A percentile compares a stretch with the other conserved stretches of the same genome.
These are phyloP conservation scores for Sphagnum contortum DNA, from an alignment of 225 moss, liverwort and hornwort genomes.

Conservation along the genomic window DNA sequence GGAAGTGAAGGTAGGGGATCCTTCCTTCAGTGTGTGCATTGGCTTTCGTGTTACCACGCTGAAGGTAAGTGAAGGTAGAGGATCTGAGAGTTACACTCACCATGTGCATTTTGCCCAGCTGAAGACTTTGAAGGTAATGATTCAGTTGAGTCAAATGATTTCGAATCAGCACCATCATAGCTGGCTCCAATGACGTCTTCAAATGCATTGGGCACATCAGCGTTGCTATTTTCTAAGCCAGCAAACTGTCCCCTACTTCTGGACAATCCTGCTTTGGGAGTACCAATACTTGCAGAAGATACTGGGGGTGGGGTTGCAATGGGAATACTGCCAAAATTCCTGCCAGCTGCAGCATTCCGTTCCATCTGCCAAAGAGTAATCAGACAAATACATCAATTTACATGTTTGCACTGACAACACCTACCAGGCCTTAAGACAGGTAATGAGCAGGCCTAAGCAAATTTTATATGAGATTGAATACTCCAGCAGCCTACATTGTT, in stretches of 20 bases:
- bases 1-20: no score
- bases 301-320: constrained; percentile 75
- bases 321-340: constrained; percentile 72
- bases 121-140: constrained; percentile 42
- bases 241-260: constrained; percentile 23
- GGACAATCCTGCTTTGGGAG: constrained; percentile 26
- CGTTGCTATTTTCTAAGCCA: constrained; percentile 27
- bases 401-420: no score
- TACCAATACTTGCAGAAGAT: constrained; percentile 35
- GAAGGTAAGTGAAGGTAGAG: no score
- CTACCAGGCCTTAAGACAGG: no score
- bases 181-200: constrained; percentile 24
- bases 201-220: constrained; percentile 21
- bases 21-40: no score
- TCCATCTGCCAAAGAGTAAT: constrained; percentile 53
- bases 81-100: constrained; percentile 7
- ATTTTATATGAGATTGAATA: no score
- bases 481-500: no score
- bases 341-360: constrained; percentile 79
- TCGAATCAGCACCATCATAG: constrained; percentile 14
- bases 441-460: no score
- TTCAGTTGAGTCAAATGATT: constrained; percentile 24
- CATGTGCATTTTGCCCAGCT: constrained; percentile 49
- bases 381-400: background rate
- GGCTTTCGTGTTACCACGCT: no score